A percentile compares a stretch with the other conserved stretches of the same genome.
Evolutionary conservation across 2,329 filamentous ascomycete species (phyloP).

Genomic region (Penicillium fuscoglaucum): DNA sequence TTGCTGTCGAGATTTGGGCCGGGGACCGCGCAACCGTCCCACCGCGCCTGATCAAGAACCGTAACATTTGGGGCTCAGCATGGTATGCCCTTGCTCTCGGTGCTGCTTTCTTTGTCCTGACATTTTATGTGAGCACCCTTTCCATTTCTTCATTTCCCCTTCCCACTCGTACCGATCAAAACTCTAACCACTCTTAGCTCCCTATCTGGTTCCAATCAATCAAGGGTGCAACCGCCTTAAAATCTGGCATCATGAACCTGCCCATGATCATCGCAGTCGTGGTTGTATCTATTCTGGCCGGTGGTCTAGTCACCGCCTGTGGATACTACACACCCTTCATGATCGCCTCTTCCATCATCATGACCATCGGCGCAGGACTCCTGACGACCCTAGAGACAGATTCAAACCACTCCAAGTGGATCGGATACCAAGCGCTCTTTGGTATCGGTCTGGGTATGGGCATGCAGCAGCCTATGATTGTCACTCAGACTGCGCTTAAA

Average conservation of each 20-base stretch:
- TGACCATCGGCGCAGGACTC: constrained; percentile 38
- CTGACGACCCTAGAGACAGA: constrained; percentile 37
- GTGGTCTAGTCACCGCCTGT: constrained; percentile 31
- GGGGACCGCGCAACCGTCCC: constrained; percentile 48
- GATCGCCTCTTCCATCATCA: constrained; percentile 33
- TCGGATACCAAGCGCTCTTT: constrained; percentile 42
- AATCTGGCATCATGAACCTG: constrained; percentile 42
- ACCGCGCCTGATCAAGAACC: constrained; percentile 46
- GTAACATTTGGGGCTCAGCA: constrained; percentile 45
- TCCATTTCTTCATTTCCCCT: neutral
- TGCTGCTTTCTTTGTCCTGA: constrained; percentile 46
- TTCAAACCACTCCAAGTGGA: constrained; percentile 37
- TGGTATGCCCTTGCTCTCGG: constrained; percentile 46
- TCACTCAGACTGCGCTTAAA: constrained; percentile 37
- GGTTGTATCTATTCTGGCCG: constrained; percentile 34
- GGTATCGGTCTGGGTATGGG: constrained; percentile 40
- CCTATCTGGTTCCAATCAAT: constrained; percentile 49
- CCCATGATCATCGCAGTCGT: constrained; percentile 37
- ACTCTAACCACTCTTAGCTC: constrained; percentile 28
- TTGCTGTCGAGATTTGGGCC: constrained; percentile 38
- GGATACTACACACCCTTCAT: constrained; percentile 47
- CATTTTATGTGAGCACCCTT: constrained; percentile 45
- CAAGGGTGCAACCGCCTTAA: constrained; percentile 36
- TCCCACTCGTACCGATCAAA: too few species aligned
- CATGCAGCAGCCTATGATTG: constrained; percentile 39